Percentiles rank a stretch among this genome's conserved stretches.
These are phyloP conservation scores for Sanchytrium tribonematis DNA, from an alignment of 371 early-diverging fungal species.

Conservation along the genomic window DNA sequence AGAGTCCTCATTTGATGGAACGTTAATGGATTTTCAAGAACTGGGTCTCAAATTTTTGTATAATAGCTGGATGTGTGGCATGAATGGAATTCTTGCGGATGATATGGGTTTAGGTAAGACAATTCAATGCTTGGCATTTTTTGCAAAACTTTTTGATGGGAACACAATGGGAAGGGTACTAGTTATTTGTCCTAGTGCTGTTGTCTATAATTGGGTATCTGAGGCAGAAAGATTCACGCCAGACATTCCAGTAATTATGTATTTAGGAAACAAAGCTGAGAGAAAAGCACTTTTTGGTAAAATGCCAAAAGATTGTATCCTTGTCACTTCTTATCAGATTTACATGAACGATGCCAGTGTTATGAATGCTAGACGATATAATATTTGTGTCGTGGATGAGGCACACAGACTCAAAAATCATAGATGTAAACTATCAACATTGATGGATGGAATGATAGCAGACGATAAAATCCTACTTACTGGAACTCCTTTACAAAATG, in stretches of 20 bases:
- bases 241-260: constrained; percentile 53
- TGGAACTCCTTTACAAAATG: constrained; percentile 92
- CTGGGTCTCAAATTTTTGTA: too few relatives aligned
- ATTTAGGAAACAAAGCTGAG: constrained; percentile 74
- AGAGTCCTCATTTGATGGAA: too few relatives aligned
- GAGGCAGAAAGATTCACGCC: constrained; percentile 81
- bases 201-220: constrained; percentile 90
- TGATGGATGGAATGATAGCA: constrained; percentile 62
- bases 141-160: constrained; percentile 49
- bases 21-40: too few relatives aligned
- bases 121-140: constrained; percentile 71
- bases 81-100: constrained; percentile 96
- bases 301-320: constrained; percentile 65
- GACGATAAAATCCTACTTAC: constrained; percentile 71
- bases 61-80: too few relatives aligned
- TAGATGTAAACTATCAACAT: constrained; percentile 64
- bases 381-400: constrained; percentile 93
- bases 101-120: constrained; percentile 96
- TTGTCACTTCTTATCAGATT: constrained; percentile 81
- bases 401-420: constrained; percentile 92
- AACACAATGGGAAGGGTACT: constrained; percentile 82
- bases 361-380: constrained; percentile 78
- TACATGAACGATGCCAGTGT: constrained; percentile 57
- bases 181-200: constrained; percentile 79
- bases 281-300: constrained; percentile 45